Base-by-base conservation (phyloP, 345 rosid species). In the Geranium rotundifolium region DNA sequence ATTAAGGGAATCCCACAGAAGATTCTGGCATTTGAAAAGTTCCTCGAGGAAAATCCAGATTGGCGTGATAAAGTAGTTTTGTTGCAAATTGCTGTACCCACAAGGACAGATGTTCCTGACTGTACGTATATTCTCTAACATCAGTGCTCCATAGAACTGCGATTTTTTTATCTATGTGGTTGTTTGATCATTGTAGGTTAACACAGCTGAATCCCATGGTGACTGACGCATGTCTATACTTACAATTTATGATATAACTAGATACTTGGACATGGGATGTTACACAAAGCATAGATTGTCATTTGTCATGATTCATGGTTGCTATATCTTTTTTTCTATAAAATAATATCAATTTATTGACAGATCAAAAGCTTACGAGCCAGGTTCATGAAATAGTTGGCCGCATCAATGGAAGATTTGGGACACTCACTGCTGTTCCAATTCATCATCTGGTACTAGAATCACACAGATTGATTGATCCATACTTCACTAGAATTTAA, bases 321-420 rank as follows among this genome's bases (percentile, higher is more conserved):
- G 8, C 3, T 46, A 46, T 9, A 23, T 23, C 27, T 12, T 46
- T 46, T 7, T 46, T 14, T 46, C 2, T 34, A 4, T 46, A 12
- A 9, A 46, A 46, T 46, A 46, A 16, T 56, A 7, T 8, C 14
- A 8, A 54, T 16, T 67, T 39, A 34, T 71, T 71, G 49, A 56
- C 85, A 87, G 95, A 95, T 83, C 99, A 95, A 80, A 95, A 85
- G 70, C 99, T 95, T 62, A 95, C 99, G 60, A 95, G 99, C 75
- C 99, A 93, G 78, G 99, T 93, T 78, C 99, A 93, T 79, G 99
- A 93, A 77, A 93, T 93, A 71, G 99, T 93, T 70, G 99, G 99
- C 58, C 90, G 99, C 67, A 93, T 93, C 62, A 95, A 95, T 82
- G 99, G 99, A 56, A 86, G 99, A 70, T 95, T 95, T 85, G 99